These are phyloP conservation scores for Arabidopsis lyrata DNA, from an alignment of 441 rosid genomes.

Conservation along the genomic window DNA sequence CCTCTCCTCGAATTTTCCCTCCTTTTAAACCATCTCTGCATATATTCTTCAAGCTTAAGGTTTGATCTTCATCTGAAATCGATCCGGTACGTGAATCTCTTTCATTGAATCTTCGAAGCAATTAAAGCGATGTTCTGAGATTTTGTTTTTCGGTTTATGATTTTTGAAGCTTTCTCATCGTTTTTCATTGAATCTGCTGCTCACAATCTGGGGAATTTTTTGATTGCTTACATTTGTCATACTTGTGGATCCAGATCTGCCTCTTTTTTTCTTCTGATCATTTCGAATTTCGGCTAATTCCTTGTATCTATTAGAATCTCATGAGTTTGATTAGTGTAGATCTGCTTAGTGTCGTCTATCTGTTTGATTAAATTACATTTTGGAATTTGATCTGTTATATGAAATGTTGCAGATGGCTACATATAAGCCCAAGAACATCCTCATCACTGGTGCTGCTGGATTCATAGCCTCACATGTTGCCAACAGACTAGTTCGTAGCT, in stretches of 20 bases:
- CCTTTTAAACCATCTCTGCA: not conserved
- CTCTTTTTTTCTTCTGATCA: conserved; percentile 8
- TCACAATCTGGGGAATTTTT: conserved; percentile 26
- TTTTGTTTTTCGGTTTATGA: not conserved
- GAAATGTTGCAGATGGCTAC: conserved; percentile 59
- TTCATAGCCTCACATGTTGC: conserved; percentile 75
- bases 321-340: not conserved
- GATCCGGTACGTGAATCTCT: conserved; percentile 44
- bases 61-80: conserved; percentile 41
- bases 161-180: conserved; percentile 34
- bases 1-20: conserved; percentile 2
- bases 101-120: not conserved
- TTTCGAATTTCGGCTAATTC: not conserved
- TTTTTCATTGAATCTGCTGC: conserved; percentile 45
- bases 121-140: not conserved
- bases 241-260: conserved; percentile 50
- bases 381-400: no score
- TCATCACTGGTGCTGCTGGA: conserved; percentile 96
- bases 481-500: conserved; percentile 76
- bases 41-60: conserved; percentile 13
- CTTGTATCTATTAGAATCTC: not conserved
- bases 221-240: conserved; percentile 35
- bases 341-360: conserved; percentile 5
- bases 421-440: conserved; percentile 86
- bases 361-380: conserved; percentile 15